These are phyloP conservation scores for Falciphora oryzae DNA, from an alignment of 2,329 filamentous ascomycete species.

Conservation along the genomic window DNA sequence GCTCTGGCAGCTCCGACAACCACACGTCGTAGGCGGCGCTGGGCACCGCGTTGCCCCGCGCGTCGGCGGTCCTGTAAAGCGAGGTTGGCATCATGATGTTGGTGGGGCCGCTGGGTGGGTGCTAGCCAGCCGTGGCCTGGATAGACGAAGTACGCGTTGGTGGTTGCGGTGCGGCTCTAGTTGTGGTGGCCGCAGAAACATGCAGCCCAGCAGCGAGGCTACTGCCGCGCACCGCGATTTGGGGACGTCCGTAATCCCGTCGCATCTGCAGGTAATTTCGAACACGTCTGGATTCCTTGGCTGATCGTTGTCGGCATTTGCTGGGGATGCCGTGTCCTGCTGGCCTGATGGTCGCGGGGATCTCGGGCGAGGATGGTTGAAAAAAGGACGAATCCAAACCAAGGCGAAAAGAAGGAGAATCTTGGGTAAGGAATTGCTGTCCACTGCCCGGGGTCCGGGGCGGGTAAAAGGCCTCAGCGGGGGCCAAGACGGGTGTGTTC, in stretches of 20 bases:
- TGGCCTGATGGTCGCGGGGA: neutral
- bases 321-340: neutral
- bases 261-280: neutral
- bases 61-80: conserved; percentile 2
- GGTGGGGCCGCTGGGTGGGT: neutral
- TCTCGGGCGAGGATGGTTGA: neutral
- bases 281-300: too few species aligned
- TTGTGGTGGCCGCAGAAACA: neutral
- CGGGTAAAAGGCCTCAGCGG: neutral
- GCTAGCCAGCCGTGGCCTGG: conserved; percentile 1
- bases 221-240: neutral
- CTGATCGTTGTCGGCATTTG: neutral
- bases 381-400: neutral
- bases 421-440: neutral
- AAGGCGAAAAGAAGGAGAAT: neutral
- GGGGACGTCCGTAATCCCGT: neutral
- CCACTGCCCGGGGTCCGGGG: neutral
- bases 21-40: conserved; percentile 1
- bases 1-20: conserved; percentile 6
- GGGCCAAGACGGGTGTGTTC: neutral
- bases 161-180: neutral
- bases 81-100: neutral
- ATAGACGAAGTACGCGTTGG: neutral
- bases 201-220: neutral
- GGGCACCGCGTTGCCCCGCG: neutral